Evolutionary conservation across 352 stramenopile species (phyloP), one percentile per base, ranked within the genome.

Genomic region (Globisporangium paddicum): DNA sequence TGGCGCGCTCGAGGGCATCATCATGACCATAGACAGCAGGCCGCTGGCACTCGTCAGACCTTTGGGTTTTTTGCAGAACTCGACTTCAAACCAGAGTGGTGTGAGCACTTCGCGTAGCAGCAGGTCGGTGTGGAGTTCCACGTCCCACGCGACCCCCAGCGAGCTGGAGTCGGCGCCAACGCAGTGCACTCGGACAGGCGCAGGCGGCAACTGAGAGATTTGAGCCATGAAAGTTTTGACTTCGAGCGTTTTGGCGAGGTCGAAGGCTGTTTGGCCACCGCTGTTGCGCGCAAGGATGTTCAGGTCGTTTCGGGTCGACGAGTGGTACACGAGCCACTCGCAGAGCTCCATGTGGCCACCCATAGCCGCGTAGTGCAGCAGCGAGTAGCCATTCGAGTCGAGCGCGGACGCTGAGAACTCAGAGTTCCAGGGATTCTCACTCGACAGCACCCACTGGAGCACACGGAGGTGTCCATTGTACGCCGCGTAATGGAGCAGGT

Each of bases 281-380:
- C 52, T 79, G 58, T 81, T 90, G 0, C 62, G 65, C 1, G 66
- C 67, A 21, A 68, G 72, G 50, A 90, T 73, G 52, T 67, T 69
- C 2, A 87, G 35, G 35, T 80, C 67, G 10, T 71, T 47, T 4
- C 69, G 58, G 8, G 47, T 59, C 0, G 80, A 74, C 1, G 80
- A 64, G 47, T 75, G 52, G 21, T 82, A 71, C 16, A 88, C 72
- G 19, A 90, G 65, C 78, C 78, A 90, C 46, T 86, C 59, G 26
- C 78, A 90, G 5, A 85, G 58, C 26, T 80, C 62, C 10, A 85
- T 28, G 26, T 86, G 71, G 1, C 75, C 77, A 7, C 74, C 74
- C 73, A 87, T 82, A 0, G 77, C 69, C 6, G 82, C 82, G 48
- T 87, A 91, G 47, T 91, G 82, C 14, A 89, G 65, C 19, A 85